These are phyloP conservation scores for Triticum urartu DNA, from an alignment of 176 grass and related monocot genomes.

Conservation along the genomic window DNA sequence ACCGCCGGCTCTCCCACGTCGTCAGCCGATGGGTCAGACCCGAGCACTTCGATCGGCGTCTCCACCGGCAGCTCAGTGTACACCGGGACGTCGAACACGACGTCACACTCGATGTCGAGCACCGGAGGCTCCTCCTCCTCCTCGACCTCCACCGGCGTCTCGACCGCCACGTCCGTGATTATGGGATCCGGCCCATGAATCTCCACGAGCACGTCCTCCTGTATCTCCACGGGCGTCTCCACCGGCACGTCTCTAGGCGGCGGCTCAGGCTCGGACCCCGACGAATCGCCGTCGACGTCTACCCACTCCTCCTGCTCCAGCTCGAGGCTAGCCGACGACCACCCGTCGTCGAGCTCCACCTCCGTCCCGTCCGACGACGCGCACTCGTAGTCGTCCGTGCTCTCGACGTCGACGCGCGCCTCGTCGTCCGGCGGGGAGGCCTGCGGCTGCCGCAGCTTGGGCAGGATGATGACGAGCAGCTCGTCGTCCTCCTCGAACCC, in stretches of 20 bases:
- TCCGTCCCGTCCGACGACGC: neutral
- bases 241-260: slow-evolving; percentile 6
- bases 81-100: slow-evolving; percentile 34
- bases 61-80: slow-evolving; percentile 30
- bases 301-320: slow-evolving; percentile 37
- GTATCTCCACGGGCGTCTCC: neutral
- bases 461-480: slow-evolving; percentile 74
- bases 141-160: neutral
- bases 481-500: slow-evolving; percentile 72
- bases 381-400: neutral
- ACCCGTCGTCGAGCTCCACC: slow-evolving; percentile 24
- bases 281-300: slow-evolving; percentile 8
- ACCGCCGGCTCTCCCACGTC: neutral
- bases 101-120: slow-evolving; percentile 51
- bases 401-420: slow-evolving; percentile 19
- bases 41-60: slow-evolving; percentile 37
- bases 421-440: neutral
- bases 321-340: neutral
- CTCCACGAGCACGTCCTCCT: neutral
- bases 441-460: slow-evolving; percentile 35
- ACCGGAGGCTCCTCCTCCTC: slow-evolving; percentile 14
- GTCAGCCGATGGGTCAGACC: neutral
- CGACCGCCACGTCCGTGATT: neutral
- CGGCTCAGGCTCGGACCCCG: neutral
- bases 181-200: neutral